Base-by-base conservation (phyloP, 805 yeast species). In the Kazachstania bromeliacearum region DNA sequence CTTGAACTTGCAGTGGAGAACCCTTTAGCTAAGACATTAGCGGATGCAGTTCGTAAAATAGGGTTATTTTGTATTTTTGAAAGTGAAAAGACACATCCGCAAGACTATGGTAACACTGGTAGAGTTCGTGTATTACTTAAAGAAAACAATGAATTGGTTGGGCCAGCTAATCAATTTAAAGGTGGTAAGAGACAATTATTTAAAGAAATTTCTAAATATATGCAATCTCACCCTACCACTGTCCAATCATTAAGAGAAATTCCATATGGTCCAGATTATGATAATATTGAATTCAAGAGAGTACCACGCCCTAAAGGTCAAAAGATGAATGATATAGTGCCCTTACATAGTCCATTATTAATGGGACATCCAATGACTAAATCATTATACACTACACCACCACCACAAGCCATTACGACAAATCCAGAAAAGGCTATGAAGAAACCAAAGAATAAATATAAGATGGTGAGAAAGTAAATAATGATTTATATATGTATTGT, bases 61-160 rank as follows among this genome's bases (percentile, higher is more conserved):
- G 57, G 59, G 10, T 40, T 64, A 20, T 43, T 50, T 4, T 59
- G 62, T 26, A 65, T 79, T 29, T 67, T 77, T 39, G 92, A 84
- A 60, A 77, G 89, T 42, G 85, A 81, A 41, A 92, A 87, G 63
- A 60, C 81, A 1, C 98, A 89, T 61, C 97, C 97, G 9, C 95
- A 88, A 59, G 97, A 89, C 61, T 92, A 80, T 71, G 94, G 97
- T 46, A 89, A 89, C 54, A 94, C 96, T 4, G 98, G 98, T n/a
- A 71, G 97, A 51, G 88, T 92, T 24, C 74, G 95, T 46, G 80
- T 87, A 16, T 64, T 76, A 31, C 46, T 85, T 28, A 79, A 76
- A 50, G 70, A 71, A 33, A 60, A 68, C 8, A 77, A 75, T 2
- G 48, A 58, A 19, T 55, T 68, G 8, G 64, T 61, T 10, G 18